Evolutionary conservation across 108 stramenopile genomes (phyloP).

Genomic region (Nannochloropsis oceanica): DNA sequence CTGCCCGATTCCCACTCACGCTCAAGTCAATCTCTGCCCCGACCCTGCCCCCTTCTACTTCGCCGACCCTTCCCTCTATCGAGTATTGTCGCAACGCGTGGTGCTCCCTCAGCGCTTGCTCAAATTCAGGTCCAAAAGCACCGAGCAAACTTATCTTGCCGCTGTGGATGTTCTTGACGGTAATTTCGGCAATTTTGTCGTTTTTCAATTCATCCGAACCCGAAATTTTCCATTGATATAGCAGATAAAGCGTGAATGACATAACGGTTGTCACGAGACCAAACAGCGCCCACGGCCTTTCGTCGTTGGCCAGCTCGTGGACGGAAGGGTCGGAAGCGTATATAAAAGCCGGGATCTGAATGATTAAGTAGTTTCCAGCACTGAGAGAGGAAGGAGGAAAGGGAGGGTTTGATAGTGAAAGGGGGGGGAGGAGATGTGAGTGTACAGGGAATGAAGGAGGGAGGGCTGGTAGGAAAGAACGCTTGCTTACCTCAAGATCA

Average conservation of each 20-base stretch:
- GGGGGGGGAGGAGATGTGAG: no score
- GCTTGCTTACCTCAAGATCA: not conserved
- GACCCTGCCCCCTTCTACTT: no score
- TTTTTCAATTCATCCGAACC: conserved; percentile 43
- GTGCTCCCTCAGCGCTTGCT: not conserved
- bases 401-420: no score
- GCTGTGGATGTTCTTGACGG: not conserved
- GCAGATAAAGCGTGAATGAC: conserved; percentile 54
- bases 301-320: conserved; percentile 48
- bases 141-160: conserved; percentile 9
- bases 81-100: not conserved
- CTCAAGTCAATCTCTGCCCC: no score
- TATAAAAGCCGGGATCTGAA: conserved; percentile 47
- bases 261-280: conserved; percentile 50
- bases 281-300: conserved; percentile 56
- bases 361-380: not conserved
- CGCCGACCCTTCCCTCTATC: not conserved
- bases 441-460: no score
- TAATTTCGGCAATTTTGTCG: not conserved
- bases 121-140: not conserved
- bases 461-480: no score
- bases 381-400: no score
- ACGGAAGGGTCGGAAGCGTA: conserved; percentile 10
- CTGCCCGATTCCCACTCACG: no score
- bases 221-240: conserved; percentile 44